phyloP scores from a whole-genome alignment of 345 rosid species.

The Populus ilicifolia region DNA sequence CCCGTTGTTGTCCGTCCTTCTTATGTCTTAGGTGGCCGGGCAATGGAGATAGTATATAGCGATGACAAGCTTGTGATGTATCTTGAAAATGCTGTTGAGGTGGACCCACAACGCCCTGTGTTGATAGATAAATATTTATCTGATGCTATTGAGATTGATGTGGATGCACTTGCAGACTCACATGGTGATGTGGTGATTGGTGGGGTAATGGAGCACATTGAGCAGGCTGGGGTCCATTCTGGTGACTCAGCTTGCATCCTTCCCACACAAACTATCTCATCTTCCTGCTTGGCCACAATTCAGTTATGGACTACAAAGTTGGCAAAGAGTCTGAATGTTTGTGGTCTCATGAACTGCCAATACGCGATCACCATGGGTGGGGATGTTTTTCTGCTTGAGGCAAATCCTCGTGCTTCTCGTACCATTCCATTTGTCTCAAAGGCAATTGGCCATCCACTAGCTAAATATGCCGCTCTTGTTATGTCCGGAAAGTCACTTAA shows the following conservation, averaged over 20 bases:
- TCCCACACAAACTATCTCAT: constrained; percentile 74
- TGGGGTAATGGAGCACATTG: constrained; percentile 97
- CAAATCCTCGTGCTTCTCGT: constrained; percentile 96
- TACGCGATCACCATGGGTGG: constrained; percentile 77
- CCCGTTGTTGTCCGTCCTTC: constrained; percentile 97
- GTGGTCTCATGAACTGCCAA: constrained; percentile 97
- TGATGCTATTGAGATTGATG: constrained; percentile 87
- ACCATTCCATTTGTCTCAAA: constrained; percentile 98
- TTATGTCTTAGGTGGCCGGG: constrained; percentile 93
- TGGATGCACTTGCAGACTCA: constrained; percentile 84
- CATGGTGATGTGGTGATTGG: constrained; percentile 82
- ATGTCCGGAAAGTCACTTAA: constrained; percentile 83
- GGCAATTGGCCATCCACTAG: constrained; percentile 91
- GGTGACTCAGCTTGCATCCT: constrained; percentile 95
- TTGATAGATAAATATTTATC: constrained; percentile 82
- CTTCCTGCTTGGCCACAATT: constrained; percentile 70
- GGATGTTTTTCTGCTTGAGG: constrained; percentile 91
- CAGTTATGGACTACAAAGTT: constrained; percentile 73
- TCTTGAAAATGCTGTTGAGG: constrained; percentile 88
- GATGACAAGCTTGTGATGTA: constrained; percentile 72
- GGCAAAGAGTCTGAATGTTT: constrained; percentile 74
- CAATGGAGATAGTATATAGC: constrained; percentile 86
- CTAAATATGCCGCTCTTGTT: constrained; percentile 87
- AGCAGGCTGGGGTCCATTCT: constrained; percentile 98
- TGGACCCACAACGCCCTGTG: constrained; percentile 91